A percentile compares a stretch with the other conserved stretches of the same genome.
phyloP scores from a whole-genome alignment of 1,284 basidiomycete genomes.

The Leccinum solheimii region DNA sequence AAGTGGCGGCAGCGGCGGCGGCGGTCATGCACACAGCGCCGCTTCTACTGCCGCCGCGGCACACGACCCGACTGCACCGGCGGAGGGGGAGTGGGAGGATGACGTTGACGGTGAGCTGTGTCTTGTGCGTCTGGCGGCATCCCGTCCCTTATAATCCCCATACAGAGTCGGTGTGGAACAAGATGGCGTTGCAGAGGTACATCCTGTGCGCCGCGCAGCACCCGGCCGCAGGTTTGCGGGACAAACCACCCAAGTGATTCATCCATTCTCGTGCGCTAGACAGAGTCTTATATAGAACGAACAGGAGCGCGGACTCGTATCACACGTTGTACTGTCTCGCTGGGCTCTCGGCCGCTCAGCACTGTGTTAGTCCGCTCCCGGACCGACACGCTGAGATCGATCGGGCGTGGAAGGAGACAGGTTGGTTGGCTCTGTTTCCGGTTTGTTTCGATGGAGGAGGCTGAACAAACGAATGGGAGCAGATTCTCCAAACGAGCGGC shows the following conservation, averaged over 20 bases:
- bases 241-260: slow-evolving; percentile 89
- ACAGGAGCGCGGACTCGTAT: slow-evolving; percentile 81
- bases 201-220: slow-evolving; percentile 86
- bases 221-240: slow-evolving; percentile 82
- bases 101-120: slow-evolving; percentile 61
- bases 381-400: slow-evolving; percentile 44
- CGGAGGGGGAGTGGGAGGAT: slow-evolving; percentile 56
- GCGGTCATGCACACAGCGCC: not conserved
- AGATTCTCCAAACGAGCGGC: slow-evolving; percentile 8
- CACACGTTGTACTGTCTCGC: slow-evolving; percentile 91
- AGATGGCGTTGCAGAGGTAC: slow-evolving; percentile 83
- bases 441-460: too few relatives aligned
- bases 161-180: slow-evolving; percentile 55
- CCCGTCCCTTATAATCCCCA: not conserved
- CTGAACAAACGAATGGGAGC: slow-evolving; percentile 15
- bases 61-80: slow-evolving; percentile 5
- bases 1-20: slow-evolving; percentile 16
- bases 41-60: slow-evolving; percentile 4
- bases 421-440: slow-evolving; percentile 8
- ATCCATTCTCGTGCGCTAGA: not conserved
- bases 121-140: not conserved
- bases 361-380: slow-evolving; percentile 59
- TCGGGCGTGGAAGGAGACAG: slow-evolving; percentile 43
- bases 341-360: slow-evolving; percentile 87
- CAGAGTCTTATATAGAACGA: not conserved